Base-by-base conservation (phyloP, 176 grass and related monocot genomes). In the Zea luxurians region DNA sequence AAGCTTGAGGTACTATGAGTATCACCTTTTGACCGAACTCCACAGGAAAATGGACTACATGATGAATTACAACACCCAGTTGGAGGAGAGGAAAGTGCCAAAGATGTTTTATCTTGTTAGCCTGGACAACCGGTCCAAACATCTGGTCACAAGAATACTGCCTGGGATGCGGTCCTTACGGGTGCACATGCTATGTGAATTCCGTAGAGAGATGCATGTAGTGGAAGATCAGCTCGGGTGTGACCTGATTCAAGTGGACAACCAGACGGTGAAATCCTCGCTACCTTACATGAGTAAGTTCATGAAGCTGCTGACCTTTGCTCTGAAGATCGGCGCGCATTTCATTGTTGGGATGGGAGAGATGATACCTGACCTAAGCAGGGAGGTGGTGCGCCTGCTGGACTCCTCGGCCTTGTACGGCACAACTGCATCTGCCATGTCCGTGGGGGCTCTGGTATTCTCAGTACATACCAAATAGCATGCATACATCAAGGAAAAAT, bases 311-410 rank as follows among this genome's bases (percentile, higher is more conserved):
- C 42, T 98, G 47, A 94, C 91, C 4, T 94, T 98, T 7, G 91
- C 95, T 54, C 81, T 94, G 50, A 98, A 98, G 71, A 98, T 98
- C 38, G 91, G 95, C 1, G 91, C 83, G 0, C 89, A 92, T 90
- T 92, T 98, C 60, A 84, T 89, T 0, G 85, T 90, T 0, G 95
- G 95, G 15, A 94, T 92, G 89, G 95, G 95, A 38, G 89, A 92
- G 54, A 94, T 98, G 95, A 92, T 98, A 78, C 95, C 95, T 76
- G 95, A 94, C 78, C 82, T 98, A 62, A 88, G 80, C 47, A 88
- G 61, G 74, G 91, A 94, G 77, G 81, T 92, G 21, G 86, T 87
- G 16, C 89, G 84, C 74, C 57, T 98, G 58, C 75, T 98, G 1
- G 91, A 90, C 69, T 90, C 95, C 37, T 88, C 87, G 4, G 57